These are phyloP conservation scores for Calocera cornea DNA, from an alignment of 768 basidiomycete genomes.

Conservation along the genomic window DNA sequence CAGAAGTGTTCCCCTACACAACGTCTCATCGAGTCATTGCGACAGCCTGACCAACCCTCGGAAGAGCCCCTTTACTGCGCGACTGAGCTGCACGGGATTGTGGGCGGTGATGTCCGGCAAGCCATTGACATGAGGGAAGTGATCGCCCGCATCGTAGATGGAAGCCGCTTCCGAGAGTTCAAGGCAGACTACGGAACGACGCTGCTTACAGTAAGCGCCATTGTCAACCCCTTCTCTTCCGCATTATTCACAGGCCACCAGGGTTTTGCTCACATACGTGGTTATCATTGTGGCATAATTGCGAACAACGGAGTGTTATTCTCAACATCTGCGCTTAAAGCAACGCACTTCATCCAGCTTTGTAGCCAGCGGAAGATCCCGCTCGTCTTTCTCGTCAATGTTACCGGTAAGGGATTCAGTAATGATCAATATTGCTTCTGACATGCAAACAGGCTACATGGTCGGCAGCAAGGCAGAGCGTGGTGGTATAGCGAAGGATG, in stretches of 20 bases:
- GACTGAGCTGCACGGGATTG: constrained; percentile 77
- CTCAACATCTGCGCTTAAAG: constrained; percentile 85
- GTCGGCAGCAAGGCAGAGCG: constrained; percentile 90
- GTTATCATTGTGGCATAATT: constrained; percentile 79
- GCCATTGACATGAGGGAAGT: constrained; percentile 90
- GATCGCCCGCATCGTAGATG: constrained; percentile 81
- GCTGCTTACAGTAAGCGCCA: constrained; percentile 60
- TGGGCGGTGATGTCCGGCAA: constrained; percentile 78
- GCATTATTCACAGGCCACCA: constrained; percentile 19
- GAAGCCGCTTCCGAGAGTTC: constrained; percentile 84
- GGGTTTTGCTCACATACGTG: constrained; percentile 84
- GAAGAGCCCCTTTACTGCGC: constrained; percentile 69
- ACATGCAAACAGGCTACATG: constrained; percentile 60
- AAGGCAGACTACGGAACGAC: constrained; percentile 91
- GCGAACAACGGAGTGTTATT: constrained; percentile 93
- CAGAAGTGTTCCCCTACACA: background rate
- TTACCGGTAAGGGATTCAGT: constrained; percentile 44
- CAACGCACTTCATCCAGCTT: constrained; percentile 87
- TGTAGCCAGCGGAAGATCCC: constrained; percentile 87
- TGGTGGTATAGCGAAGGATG: constrained; percentile 90
- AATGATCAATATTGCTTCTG: background rate
- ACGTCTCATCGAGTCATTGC: background rate
- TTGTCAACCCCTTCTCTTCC: constrained; percentile 2
- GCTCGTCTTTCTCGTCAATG: constrained; percentile 85
- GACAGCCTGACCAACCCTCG: constrained; percentile 43